Percentiles rank a stretch among this genome's conserved stretches.
Evolutionary conservation across 2,329 filamentous ascomycete species (phyloP).

Genomic region (Coleophoma eucalyptorum): DNA sequence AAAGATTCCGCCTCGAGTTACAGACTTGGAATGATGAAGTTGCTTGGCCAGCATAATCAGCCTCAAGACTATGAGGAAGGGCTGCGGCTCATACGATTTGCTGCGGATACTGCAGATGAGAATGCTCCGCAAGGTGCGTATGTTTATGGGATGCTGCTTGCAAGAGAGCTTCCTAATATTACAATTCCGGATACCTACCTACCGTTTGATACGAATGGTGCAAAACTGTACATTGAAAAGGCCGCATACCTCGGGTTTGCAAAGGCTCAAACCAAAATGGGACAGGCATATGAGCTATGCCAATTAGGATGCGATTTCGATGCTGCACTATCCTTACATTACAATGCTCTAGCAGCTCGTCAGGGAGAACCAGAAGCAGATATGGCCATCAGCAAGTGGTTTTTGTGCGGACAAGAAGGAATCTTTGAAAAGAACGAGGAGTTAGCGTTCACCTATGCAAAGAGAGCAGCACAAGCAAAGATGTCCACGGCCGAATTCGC

Average conservation of each 20-base stretch:
- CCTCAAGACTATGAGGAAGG: slow-evolving; percentile 75
- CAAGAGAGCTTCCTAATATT: slow-evolving; percentile 88
- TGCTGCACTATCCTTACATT: slow-evolving; percentile 87
- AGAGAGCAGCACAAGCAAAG: slow-evolving; percentile 77
- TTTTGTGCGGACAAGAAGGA: slow-evolving; percentile 89
- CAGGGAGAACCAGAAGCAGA: slow-evolving; percentile 93
- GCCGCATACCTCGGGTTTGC: slow-evolving; percentile 93
- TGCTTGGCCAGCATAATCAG: slow-evolving; percentile 91
- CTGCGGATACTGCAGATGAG: slow-evolving; percentile 86
- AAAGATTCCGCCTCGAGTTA: slow-evolving; percentile 85
- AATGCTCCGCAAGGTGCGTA: slow-evolving; percentile 97
- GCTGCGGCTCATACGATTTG: slow-evolving; percentile 76
- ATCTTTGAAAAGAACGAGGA: slow-evolving; percentile 95
- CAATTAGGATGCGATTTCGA: slow-evolving; percentile 94
- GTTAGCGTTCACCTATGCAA: slow-evolving; percentile 85
- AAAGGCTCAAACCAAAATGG: slow-evolving; percentile 97
- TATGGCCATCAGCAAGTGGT: slow-evolving; percentile 97
- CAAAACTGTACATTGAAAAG: slow-evolving; percentile 90
- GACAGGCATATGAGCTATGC: slow-evolving; percentile 89
- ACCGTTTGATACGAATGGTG: slow-evolving; percentile 65
- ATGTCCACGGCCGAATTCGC: slow-evolving; percentile 92
- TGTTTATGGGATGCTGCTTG: slow-evolving; percentile 91
- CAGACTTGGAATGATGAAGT: slow-evolving; percentile 94
- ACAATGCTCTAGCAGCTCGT: slow-evolving; percentile 87
- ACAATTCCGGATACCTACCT: slow-evolving; percentile 70